These are phyloP conservation scores for Termitomyces sp. DNA, from an alignment of 768 basidiomycete species.

Conservation along the genomic window DNA sequence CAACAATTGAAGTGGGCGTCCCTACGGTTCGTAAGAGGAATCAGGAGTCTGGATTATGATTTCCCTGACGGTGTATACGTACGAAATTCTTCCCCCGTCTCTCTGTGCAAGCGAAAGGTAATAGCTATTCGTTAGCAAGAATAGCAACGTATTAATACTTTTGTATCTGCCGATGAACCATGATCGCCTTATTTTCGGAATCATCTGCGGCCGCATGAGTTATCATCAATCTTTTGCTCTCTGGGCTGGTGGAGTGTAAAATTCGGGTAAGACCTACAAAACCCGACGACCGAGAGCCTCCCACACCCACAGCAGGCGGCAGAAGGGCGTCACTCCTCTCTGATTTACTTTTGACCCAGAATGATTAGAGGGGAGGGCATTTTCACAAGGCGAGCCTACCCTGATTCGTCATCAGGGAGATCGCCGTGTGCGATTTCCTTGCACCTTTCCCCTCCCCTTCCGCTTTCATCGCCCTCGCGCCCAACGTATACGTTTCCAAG, in stretches of 20 bases:
- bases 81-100: too few relatives aligned
- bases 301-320: background rate
- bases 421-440: background rate
- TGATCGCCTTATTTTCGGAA: too few relatives aligned
- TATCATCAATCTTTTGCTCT: too few relatives aligned
- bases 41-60: background rate
- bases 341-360: background rate
- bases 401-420: background rate
- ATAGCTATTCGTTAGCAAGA: too few relatives aligned
- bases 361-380: background rate
- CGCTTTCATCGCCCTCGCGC: too few relatives aligned
- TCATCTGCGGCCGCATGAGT: too few relatives aligned
- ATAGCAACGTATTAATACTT: too few relatives aligned
- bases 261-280: background rate
- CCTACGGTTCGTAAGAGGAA: background rate
- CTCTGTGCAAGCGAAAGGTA: too few relatives aligned
- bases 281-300: background rate
- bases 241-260: background rate
- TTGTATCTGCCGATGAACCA: too few relatives aligned
- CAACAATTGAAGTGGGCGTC: background rate
- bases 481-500: too few relatives aligned
- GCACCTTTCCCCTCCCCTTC: too few relatives aligned
- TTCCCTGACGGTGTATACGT: too few relatives aligned
- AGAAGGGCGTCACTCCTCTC: background rate
- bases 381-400: background rate